Evolutionary conservation across 2,329 filamentous ascomycete genomes (phyloP).

Genomic region (Ophiobolus disseminans): DNA sequence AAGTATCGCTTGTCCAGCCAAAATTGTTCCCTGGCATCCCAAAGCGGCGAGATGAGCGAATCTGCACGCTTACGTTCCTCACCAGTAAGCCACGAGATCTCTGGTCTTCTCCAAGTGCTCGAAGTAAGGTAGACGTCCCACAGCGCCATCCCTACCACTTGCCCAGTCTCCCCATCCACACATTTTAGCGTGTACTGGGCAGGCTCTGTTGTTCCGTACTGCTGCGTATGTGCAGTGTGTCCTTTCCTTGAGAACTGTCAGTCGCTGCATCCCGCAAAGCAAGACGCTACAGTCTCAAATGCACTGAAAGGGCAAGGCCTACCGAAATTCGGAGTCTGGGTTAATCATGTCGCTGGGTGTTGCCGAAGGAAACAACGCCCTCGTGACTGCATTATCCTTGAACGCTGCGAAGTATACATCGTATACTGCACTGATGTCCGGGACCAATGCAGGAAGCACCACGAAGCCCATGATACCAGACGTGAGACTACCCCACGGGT

Average conservation of each 20-base stretch:
- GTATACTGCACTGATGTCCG: constrained; percentile 57
- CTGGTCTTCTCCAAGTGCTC: constrained; percentile 55
- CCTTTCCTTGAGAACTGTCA: constrained; percentile 41
- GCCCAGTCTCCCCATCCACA: constrained; percentile 53
- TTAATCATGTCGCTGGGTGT: constrained; percentile 27
- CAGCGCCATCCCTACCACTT: constrained; percentile 58
- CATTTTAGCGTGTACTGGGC: constrained; percentile 59
- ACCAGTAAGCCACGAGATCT: constrained; percentile 57
- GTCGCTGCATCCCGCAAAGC: constrained; percentile 1
- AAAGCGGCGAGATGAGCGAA: constrained; percentile 51
- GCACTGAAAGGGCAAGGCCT: not conserved
- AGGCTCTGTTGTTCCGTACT: constrained; percentile 48
- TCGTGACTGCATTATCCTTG: constrained; percentile 52
- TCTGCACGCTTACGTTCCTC: constrained; percentile 55
- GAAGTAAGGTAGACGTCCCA: constrained; percentile 54
- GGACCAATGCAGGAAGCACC: constrained; percentile 56
- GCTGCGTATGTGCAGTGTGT: constrained; percentile 53
- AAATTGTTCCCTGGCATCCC: constrained; percentile 28
- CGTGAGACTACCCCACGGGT: not conserved
- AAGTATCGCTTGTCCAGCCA: constrained; percentile 31
- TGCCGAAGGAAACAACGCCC: constrained; percentile 52
- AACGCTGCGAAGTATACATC: constrained; percentile 58
- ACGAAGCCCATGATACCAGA: constrained; percentile 39
- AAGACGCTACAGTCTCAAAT: no score
- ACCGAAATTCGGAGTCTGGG: constrained; percentile 33